Conservation (phyloP, 768 basidiomycete genomes). For the Tulasnella sp. region DNA sequence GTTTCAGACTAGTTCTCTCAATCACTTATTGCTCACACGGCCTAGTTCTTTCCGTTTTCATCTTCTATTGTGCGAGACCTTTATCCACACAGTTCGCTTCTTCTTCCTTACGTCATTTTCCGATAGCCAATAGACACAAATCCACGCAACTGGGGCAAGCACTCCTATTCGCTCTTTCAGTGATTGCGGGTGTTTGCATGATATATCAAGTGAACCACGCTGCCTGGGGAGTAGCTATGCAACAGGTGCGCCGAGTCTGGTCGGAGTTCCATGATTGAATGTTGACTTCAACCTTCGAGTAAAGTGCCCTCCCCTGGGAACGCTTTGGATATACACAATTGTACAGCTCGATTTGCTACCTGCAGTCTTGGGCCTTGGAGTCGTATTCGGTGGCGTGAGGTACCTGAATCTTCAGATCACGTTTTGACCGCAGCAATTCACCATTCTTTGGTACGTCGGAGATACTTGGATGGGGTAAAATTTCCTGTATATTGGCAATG, state of each 20-base stretch:
- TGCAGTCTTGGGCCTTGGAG: slow-evolving; percentile 41
- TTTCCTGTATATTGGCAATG: no score
- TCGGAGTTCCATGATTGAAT: neutral
- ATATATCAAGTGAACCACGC: slow-evolving; percentile 56
- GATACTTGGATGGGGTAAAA: no score
- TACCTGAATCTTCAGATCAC: slow-evolving; percentile 12
- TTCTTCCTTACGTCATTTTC: neutral
- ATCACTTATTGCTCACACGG: neutral
- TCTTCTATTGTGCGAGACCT: slow-evolving; percentile 53
- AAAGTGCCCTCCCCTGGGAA: slow-evolving; percentile 65
- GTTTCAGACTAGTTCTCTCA: slow-evolving; percentile 22
- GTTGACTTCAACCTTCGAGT: slow-evolving; percentile 6
- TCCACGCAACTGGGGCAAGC: slow-evolving; percentile 38
- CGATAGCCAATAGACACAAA: slow-evolving; percentile 54
- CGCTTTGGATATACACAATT: slow-evolving; percentile 64
- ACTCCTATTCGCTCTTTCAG: slow-evolving; percentile 45
- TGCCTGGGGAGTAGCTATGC: slow-evolving; percentile 60
- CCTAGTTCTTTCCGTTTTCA: slow-evolving; percentile 57
- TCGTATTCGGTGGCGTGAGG: slow-evolving; percentile 28
- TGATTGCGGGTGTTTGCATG: slow-evolving; percentile 47
- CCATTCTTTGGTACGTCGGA: no score
- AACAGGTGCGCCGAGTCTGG: slow-evolving; percentile 40
- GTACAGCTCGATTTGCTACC: slow-evolving; percentile 54
- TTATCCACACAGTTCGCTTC: neutral
- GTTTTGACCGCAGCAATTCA: no score